Evolutionary conservation across 257 asterid genomes (phyloP).

Genomic region (Nemophila menziesii): DNA sequence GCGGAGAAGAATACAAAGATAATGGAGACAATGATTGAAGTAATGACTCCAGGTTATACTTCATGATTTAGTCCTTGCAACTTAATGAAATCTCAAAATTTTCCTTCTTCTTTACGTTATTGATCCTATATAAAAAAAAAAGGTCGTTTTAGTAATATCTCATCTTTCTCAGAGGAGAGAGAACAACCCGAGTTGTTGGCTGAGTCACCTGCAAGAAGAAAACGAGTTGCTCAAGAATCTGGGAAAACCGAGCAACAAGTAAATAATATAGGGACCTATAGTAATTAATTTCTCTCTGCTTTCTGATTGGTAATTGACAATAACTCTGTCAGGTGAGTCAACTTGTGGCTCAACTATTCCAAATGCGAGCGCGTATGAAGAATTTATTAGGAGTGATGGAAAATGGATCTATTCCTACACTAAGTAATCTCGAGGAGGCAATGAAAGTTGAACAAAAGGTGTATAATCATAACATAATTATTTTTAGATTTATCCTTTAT

Average conservation of each 20-base stretch:
- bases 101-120: neutral
- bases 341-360: conserved; percentile 91
- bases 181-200: conserved; percentile 93
- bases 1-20: conserved; percentile 75
- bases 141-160: neutral
- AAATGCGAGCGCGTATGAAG: conserved; percentile 97
- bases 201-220: conserved; percentile 70
- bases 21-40: conserved; percentile 97
- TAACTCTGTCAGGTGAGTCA: conserved; percentile 61
- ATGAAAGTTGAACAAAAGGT: conserved; percentile 75
- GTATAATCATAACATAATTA: neutral
- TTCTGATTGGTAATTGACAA: neutral
- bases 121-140: neutral
- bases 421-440: conserved; percentile 84
- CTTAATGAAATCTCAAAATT: neutral
- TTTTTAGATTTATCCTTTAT: neutral
- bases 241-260: conserved; percentile 98
- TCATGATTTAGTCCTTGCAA: neutral
- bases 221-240: conserved; percentile 72
- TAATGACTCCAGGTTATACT: conserved; percentile 70
- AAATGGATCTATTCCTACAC: conserved; percentile 81
- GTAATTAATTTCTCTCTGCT: neutral
- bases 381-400: conserved; percentile 94
- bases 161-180: conserved; percentile 63
- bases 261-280: neutral